A percentile compares a stretch with the other conserved stretches of the same genome.
phyloP scores from a whole-genome alignment of 306 rosid species.

The Quercus bicolor region DNA sequence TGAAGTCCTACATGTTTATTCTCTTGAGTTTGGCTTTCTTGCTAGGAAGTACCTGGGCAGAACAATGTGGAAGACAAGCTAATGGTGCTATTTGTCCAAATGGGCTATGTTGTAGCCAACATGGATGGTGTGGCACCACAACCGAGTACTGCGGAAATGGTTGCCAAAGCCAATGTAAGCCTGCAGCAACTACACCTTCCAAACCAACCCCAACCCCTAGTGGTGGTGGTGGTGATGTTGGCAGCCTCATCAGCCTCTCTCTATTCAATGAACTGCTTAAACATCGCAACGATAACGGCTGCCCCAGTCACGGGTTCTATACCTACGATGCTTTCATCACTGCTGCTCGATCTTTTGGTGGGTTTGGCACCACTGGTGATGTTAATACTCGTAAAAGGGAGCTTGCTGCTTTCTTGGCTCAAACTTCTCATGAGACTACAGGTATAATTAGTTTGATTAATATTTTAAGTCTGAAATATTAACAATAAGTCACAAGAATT shows the following conservation, averaged over 20 bases:
- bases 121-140: background rate
- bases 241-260: slow-evolving; percentile 24
- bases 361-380: slow-evolving; percentile 47
- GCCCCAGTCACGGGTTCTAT: slow-evolving; percentile 43
- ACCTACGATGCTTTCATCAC: slow-evolving; percentile 50
- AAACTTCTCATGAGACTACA: slow-evolving; percentile 47
- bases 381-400: slow-evolving; percentile 29
- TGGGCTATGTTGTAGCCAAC: slow-evolving; percentile 18
- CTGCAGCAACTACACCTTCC: background rate
- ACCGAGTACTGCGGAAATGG: background rate
- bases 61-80: slow-evolving; percentile 27
- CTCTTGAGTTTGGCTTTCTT: background rate
- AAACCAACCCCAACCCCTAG: background rate
- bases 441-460: slow-evolving; percentile 2
- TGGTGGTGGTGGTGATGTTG: background rate
- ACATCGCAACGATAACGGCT: slow-evolving; percentile 27
- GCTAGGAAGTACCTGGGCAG: background rate
- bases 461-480: too few species aligned
- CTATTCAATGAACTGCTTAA: slow-evolving; percentile 46
- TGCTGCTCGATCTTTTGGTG: slow-evolving; percentile 39
- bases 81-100: background rate
- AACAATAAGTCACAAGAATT: too few species aligned
- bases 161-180: background rate
- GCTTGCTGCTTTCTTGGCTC: slow-evolving; percentile 49
- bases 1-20: background rate